phyloP scores from a whole-genome alignment of 495 filamentous ascomycete genomes.

The Trichoderma asperelloides region DNA sequence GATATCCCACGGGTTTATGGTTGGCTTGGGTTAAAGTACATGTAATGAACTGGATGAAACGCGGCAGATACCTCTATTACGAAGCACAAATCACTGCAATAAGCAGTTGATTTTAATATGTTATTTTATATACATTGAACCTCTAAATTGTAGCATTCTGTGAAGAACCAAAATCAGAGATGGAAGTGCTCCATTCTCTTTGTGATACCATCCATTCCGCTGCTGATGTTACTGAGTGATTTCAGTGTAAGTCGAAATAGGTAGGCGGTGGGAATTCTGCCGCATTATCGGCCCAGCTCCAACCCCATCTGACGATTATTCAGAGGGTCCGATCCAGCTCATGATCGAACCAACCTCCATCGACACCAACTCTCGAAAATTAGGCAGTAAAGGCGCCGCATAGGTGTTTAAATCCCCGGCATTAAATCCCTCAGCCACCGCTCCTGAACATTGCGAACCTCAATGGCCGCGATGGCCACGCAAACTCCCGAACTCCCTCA shows the following conservation, averaged over 20 bases:
- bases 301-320: conserved; percentile 6
- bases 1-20: conserved; percentile 3
- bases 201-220: no score
- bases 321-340: background rate
- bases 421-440: no score
- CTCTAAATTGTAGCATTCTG: background rate
- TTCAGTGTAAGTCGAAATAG: background rate
- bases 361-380: background rate
- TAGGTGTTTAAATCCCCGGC: no score
- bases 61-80: background rate
- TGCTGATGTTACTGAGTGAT: background rate
- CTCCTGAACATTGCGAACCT: background rate
- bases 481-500: conserved; percentile 11
- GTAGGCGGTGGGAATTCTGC: conserved; percentile 2
- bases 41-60: conserved; percentile 5
- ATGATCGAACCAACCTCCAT: background rate
- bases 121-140: background rate
- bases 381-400: no score
- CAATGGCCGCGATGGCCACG: conserved; percentile 31
- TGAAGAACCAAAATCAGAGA: background rate
- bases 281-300: conserved; percentile 2
- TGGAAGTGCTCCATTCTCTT: no score
- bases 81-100: background rate
- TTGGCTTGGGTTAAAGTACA: background rate
- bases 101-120: background rate